Evolutionary conservation across 306 rosid species (phyloP).

Genomic region (Ziziphus jujuba): DNA sequence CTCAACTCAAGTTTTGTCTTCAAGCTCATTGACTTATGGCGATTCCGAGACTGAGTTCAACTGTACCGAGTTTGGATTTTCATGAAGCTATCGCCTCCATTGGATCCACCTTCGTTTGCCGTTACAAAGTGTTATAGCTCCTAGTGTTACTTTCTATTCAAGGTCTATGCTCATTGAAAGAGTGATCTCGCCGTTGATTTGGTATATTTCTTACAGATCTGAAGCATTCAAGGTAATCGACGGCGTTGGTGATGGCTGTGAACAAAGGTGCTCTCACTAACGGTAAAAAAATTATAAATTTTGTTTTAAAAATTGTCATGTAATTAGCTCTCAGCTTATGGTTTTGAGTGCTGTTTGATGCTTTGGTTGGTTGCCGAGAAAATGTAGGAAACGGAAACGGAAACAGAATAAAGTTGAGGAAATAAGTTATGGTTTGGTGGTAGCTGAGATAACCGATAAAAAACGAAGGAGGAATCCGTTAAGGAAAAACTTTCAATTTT

Average conservation of each 20-base stretch:
- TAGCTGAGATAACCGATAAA: too few species aligned
- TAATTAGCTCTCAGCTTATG: background rate
- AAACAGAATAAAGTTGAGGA: too few species aligned
- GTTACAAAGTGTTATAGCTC: conserved; percentile 10
- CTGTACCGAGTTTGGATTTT: conserved; percentile 23
- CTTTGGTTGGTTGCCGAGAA: conserved; percentile 17
- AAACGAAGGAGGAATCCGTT: too few species aligned
- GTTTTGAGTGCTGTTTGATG: conserved; percentile 7
- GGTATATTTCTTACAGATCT: too few species aligned
- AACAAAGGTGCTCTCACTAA: conserved; percentile 33
- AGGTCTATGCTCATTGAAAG: too few species aligned
- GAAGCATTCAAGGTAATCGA: too few species aligned
- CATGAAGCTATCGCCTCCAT: conserved; percentile 16
- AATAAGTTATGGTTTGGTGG: too few species aligned
- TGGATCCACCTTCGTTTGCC: conserved; percentile 36
- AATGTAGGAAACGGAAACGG: conserved; percentile 20
- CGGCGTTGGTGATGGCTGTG: conserved; percentile 59
- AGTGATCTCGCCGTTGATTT: too few species aligned
- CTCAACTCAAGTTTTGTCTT: too few species aligned
- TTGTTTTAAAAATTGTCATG: background rate
- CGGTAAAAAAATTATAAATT: conserved; percentile 34
- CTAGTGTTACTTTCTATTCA: too few species aligned
- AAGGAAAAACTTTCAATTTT: too few species aligned
- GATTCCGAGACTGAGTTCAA: conserved; percentile 32
- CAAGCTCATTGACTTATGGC: conserved; percentile 36